Base-by-base conservation (phyloP, 257 asterid species). In the Solanum dulcamara region DNA sequence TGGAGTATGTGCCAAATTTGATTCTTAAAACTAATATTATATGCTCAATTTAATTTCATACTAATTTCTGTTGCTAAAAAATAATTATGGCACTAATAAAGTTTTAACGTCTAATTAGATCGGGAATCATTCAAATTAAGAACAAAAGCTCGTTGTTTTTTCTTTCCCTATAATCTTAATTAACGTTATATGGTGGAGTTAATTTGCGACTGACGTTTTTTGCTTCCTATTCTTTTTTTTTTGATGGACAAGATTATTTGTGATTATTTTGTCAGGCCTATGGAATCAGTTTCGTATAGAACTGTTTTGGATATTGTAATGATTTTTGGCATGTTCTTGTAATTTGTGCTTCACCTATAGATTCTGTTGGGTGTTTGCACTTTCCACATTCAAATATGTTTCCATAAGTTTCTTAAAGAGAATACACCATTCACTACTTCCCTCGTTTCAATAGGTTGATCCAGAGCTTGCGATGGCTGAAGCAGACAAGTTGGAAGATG, bases 391-490 rank as follows among this genome's bases (percentile, higher is more conserved):
- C 82, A 75, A 75, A 26, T 44, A 4, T 20, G 2, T 79, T 28
- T 79, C 17, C 42, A 17, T 48, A 79, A 48, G 30, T 79, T 18
- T 79, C 64, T 17, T 18, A 30, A 13, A 37, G 64, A 79, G 83
- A 79, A 28, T 12, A 17, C 64, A 79, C 64, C 18, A 48, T 79
- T 79, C 64, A 79, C 83, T 46, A 79, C 40, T 30, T 46, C 28
- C 44, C 60, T 48, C 28, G 60, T 57, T 88, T 83, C 66, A 79
- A 60, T 81, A 96, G 99, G 98, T 97, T 72, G 98, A 97, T 92
- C 94, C 94, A 37, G 99, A 95, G 92, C 96, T 97, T 80, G 99
- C 99, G 24, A 97, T 92, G 99, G 99, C 99, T 77, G 99, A 97
- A 91, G 98, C 98, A 51, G 98, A 97, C 90, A 97, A 94, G 88